phyloP scores from a whole-genome alignment of 495 filamentous ascomycete species.

The Hypoxylon crocopeplum region DNA sequence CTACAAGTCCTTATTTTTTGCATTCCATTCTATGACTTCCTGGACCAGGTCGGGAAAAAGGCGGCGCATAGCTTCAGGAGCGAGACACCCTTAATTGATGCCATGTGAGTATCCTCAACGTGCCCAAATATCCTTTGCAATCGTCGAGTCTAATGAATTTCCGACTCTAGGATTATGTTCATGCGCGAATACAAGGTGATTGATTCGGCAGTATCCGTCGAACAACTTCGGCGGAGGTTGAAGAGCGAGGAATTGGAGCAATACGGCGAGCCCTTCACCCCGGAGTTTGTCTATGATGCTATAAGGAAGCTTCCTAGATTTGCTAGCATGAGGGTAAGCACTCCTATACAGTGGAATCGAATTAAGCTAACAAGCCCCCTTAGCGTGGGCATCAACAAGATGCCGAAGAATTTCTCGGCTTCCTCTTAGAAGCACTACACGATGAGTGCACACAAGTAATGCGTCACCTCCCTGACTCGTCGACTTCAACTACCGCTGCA shows the following conservation, averaged over 20 bases:
- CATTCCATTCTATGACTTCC: conserved; percentile 90
- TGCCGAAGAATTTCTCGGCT: conserved; percentile 96
- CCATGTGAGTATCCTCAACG: conserved; percentile 72
- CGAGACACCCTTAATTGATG: conserved; percentile 91
- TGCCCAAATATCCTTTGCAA: not conserved
- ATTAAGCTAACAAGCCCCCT: conserved; percentile 38
- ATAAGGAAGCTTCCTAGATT: conserved; percentile 87
- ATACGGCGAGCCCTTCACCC: conserved; percentile 89
- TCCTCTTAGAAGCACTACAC: conserved; percentile 89
- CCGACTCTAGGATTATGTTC: conserved; percentile 79
- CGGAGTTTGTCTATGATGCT: conserved; percentile 94
- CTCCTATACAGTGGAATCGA: not conserved
- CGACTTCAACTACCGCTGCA: conserved; percentile 48
- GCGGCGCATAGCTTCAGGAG: conserved; percentile 91
- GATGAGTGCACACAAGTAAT: conserved; percentile 87
- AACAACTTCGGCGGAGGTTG: conserved; percentile 73
- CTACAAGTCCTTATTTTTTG: conserved; percentile 93
- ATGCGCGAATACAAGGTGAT: conserved; percentile 91
- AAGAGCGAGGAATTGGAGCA: conserved; percentile 86
- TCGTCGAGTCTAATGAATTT: conserved; percentile 25
- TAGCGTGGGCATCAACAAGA: conserved; percentile 96
- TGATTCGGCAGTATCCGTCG: conserved; percentile 75
- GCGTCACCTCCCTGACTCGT: conserved; percentile 54
- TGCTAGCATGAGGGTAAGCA: conserved; percentile 82
- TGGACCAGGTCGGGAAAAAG: conserved; percentile 84